Evolutionary conservation across 805 yeast species (phyloP), one percentile per base, ranked within the genome.

Genomic region (Allodekkera sacchari): DNA sequence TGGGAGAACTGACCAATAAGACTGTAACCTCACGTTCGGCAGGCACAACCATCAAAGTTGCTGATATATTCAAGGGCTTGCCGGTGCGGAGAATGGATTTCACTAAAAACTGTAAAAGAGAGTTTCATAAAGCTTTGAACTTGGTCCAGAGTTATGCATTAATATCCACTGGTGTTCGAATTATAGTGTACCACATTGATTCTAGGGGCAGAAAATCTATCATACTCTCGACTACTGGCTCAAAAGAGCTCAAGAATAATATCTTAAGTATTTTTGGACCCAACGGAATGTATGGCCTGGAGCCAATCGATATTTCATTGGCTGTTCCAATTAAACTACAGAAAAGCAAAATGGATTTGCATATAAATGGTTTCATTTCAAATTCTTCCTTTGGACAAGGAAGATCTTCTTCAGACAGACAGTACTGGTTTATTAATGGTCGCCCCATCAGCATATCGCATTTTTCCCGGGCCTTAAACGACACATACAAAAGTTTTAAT

Each of bases 41-140:
- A 31, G 98, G 99, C 1, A 88, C 96, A 0, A 57, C 72, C 0
- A 69, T 85, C 0, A 46, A 45, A 0, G 61, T 92, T 5, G 44
- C 69, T 1, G 64, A 74, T 25, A 44, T 92, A 8, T 92, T 92
- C 48, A 53, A 66, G 7, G 66, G 60, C 31, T 55, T 88, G 32
- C 97, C 97, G 0, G 98, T 94, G 6, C 63, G 99, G 37, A 64
- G 74, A 30, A 79, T 76, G 45, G 87, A 83, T 41, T 68, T 88
- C 30, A 65, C 62, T 13, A 83, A 76, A 47, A 78, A 81, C 42
- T 47, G 60, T 23, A 83, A 74, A 47, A 66, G 77, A 35, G 95
- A 87, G 49, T 85, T 78, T 55, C 64, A 74, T 28, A 81, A 77
- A 45, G 65, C 83, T n/a, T 47, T 89, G 3, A 49, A 59, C 0